Evolutionary conservation across 2,329 filamentous ascomycete genomes (phyloP), one percentile per base, ranked within the genome.

Genomic region (Colletotrichum sp.): DNA sequence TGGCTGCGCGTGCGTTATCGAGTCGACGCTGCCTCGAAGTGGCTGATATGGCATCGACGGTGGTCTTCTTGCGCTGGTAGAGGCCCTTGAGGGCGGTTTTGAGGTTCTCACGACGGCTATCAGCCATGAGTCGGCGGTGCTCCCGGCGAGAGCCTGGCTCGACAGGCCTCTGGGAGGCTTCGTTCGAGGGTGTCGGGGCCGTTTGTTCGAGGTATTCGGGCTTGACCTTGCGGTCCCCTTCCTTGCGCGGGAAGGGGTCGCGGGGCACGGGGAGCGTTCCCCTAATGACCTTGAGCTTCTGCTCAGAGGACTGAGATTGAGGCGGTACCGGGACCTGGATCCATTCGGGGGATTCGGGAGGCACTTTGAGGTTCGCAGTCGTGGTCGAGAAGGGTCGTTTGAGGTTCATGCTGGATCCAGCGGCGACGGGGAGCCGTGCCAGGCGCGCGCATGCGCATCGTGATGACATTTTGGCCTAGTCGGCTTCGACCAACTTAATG

Each of bases 331-430:
- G 96, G 71, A 98, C 88, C 79, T 95, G 92, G 86, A 99, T 94
- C 88, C 94, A 99, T 78, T 91, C 91, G 63, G 97, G 96, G 43
- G 96, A 98, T 83, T 98, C 95, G 65, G 97, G 96, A 21, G 94
- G 93, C 78, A 76, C 74, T 7, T 64, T 70, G 36, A 77, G 82
- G 76, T 80, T 77, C 55, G 78, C 52, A 68, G 77, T 71, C 72
- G 83, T 83, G 9, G 82, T 82, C 26, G 84, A 84, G 74, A 86
- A 83, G 39, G 78, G 77, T 74, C 83, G 81, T 60, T 70, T 76
- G 72, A 77, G 60, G 72, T 75, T 72, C 24, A 76, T 55, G 71
- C 68, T 60, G 10, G 74, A 36, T 66, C 57, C 69, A 30, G 66
- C 34, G 43, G 43, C 67, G 36, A 60, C n/a, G 7, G 72, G 67